A percentile compares a stretch with the other conserved stretches of the same genome.
Evolutionary conservation across 768 basidiomycete species (phyloP).

Genomic region (Boletus subcaerulescens): DNA sequence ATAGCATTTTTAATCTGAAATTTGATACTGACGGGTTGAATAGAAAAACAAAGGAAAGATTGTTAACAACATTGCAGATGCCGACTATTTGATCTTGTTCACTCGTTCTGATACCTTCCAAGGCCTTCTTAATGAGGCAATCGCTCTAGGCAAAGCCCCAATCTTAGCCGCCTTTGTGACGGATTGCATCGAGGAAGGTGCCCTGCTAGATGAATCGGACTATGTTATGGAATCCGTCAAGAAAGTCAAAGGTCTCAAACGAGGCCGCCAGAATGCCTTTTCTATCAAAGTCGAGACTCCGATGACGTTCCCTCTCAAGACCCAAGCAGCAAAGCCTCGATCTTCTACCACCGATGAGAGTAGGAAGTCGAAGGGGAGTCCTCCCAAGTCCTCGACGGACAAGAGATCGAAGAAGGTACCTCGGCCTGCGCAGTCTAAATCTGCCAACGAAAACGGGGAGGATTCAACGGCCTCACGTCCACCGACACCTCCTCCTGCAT

Average conservation of each 20-base stretch:
- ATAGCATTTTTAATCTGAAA: background rate
- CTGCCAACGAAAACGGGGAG: background rate
- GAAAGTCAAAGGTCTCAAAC: slow-evolving; percentile 22
- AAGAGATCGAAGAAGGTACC: slow-evolving; percentile 9
- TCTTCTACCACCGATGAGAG: slow-evolving; percentile 2
- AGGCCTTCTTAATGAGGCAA: slow-evolving; percentile 41
- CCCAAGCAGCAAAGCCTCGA: slow-evolving; percentile 4
- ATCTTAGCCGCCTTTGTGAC: slow-evolving; percentile 52
- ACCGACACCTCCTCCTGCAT: slow-evolving; percentile 46
- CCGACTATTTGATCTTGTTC: slow-evolving; percentile 61
- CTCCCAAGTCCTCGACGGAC: slow-evolving; percentile 2
- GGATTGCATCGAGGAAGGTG: slow-evolving; percentile 46
- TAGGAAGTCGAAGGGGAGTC: slow-evolving; percentile 1
- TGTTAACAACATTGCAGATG: slow-evolving; percentile 47
- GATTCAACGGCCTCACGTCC: slow-evolving; percentile 23
- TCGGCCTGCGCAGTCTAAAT: background rate
- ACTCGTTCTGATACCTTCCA: slow-evolving; percentile 49
- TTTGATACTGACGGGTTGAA: background rate
- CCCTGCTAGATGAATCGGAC: slow-evolving; percentile 41
- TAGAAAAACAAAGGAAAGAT: slow-evolving; percentile 71
- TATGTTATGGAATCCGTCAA: slow-evolving; percentile 41
- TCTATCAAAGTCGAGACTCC: slow-evolving; percentile 13
- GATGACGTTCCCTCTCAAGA: background rate
- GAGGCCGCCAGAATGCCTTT: slow-evolving; percentile 19
- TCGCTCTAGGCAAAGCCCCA: slow-evolving; percentile 39